Conservation (phyloP, 1,284 basidiomycete species). For the Cyathus olla region DNA sequence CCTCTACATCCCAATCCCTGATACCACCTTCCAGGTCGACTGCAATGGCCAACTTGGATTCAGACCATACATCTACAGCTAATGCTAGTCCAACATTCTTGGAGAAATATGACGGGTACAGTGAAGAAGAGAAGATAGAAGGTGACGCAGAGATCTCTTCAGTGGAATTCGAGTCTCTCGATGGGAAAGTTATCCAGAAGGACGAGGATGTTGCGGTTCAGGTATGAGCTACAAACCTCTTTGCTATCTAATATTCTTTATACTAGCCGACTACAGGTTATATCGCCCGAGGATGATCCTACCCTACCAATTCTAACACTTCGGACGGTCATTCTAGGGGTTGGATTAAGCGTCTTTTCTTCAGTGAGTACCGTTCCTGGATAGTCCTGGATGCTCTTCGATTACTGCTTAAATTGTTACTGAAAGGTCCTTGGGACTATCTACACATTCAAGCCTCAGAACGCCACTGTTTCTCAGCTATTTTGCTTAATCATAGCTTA, state of each 20-base stretch:
- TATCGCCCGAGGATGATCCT: constrained; percentile 59
- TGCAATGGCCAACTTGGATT: not conserved
- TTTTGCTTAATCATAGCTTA: constrained; percentile 73
- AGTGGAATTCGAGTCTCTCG: constrained; percentile 9
- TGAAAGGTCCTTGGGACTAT: constrained; percentile 57
- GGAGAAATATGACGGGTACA: not conserved
- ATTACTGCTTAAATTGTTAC: not conserved
- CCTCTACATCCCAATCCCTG: no score
- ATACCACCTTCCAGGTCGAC: no score
- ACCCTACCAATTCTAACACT: constrained; percentile 58
- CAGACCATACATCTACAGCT: not conserved
- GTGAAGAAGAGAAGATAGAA: not conserved
- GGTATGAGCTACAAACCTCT: constrained; percentile 30
- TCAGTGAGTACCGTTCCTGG: constrained; percentile 43
- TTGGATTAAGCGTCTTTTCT: constrained; percentile 61
- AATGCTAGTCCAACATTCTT: not conserved
- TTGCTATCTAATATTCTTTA: not conserved
- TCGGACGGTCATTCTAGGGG: constrained; percentile 56
- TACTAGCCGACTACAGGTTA: constrained; percentile 42
- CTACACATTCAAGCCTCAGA: constrained; percentile 69
- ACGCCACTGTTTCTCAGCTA: constrained; percentile 67
- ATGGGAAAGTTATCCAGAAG: constrained; percentile 47
- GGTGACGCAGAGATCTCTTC: not conserved
- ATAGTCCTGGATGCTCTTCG: constrained; percentile 9
- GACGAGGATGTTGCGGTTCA: constrained; percentile 58